Evolutionary conservation across 176 grass and related monocot genomes (phyloP), one percentile per base, ranked within the genome.

Genomic region (Triticum urartu): DNA sequence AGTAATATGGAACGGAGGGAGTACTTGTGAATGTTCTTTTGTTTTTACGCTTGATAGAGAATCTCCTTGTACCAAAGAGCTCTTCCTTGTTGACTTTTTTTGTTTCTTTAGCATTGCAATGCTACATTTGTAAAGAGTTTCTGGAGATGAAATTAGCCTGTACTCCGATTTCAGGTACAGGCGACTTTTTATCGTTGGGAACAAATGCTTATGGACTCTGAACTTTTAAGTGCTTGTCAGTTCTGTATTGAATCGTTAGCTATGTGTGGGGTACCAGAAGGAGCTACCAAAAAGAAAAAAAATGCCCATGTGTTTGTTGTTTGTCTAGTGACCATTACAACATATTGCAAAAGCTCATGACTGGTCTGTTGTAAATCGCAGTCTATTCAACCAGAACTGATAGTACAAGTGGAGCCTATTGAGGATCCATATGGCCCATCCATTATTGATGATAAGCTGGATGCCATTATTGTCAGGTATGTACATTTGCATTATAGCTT

Each of bases 401-500:
- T 68, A 68, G 81, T 91, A 65, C 87, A 91, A 89, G 89, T 94
- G 84, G 92, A 94, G 43, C 84, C 92, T 69, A 94, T 94, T 87
- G 84, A 72, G 72, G 92, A 91, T 87, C 77, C 92, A 58, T 94
- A 94, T 87, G 89, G 89, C 35, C 89, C 89, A 87, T 91, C 92
- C 52, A 87, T 91, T 66, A 79, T 86, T 79, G 89, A 94, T 67
- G 89, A 89, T 64, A 89, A 84, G 77, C 68, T 94, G 84, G 87
- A 94, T 81, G 89, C 92, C 34, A 87, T 94, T 85, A 84, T 85
- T 79, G 87, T 94, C 84, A 94, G 92, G 92, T 94, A 91, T 80
- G 54, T 43, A 68, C 34, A 75, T 63, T 52, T 67, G 38, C 3
- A 30, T 28, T 25, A 18, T 52, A 21, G 9, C 38, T 64, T 87